These are phyloP conservation scores for Halophytophthora polymorphica DNA, from an alignment of 352 stramenopile genomes.

Conservation along the genomic window DNA sequence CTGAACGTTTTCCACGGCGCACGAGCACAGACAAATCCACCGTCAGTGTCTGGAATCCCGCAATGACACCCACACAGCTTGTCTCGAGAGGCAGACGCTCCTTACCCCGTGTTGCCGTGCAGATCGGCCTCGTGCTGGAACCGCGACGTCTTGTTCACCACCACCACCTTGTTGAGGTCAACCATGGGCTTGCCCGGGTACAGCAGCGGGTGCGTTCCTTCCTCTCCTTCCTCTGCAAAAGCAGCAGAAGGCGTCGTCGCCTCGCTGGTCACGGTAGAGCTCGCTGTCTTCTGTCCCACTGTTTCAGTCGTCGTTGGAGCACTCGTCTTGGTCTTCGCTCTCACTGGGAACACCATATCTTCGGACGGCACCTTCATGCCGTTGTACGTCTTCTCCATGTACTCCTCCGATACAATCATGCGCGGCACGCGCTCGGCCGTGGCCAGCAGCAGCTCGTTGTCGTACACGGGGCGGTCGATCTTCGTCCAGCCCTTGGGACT, in stretches of 20 bases:
- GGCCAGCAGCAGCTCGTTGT: constrained; percentile 85
- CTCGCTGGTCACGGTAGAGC: no score
- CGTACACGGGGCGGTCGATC: constrained; percentile 86
- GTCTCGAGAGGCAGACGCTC: no score
- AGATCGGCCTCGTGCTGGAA: constrained; percentile 85
- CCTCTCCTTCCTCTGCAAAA: constrained; percentile 17
- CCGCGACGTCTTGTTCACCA: constrained; percentile 87
- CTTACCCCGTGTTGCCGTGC: constrained; percentile 77
- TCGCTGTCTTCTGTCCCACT: no score
- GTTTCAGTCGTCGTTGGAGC: no score
- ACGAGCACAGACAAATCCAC: constrained; percentile 9
- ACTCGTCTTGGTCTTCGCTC: constrained; percentile 9
- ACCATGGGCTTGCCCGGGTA: constrained; percentile 45
- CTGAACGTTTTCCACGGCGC: constrained; percentile 33
- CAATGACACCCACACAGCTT: neutral
- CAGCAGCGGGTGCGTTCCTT: constrained; percentile 39
- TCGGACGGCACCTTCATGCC: constrained; percentile 20
- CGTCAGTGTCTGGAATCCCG: constrained; percentile 6
- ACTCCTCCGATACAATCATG: constrained; percentile 89
- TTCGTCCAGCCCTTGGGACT: constrained; percentile 88
- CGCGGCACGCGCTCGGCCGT: constrained; percentile 79
- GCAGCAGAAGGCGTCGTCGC: neutral
- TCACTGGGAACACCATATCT: constrained; percentile 9
- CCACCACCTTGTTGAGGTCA: constrained; percentile 76
- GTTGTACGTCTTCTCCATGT: constrained; percentile 85